A percentile compares a stretch with the other conserved stretches of the same genome.
Evolutionary conservation across 2,329 filamentous ascomycete species (phyloP).

Genomic region (Verticillium dahliae): DNA sequence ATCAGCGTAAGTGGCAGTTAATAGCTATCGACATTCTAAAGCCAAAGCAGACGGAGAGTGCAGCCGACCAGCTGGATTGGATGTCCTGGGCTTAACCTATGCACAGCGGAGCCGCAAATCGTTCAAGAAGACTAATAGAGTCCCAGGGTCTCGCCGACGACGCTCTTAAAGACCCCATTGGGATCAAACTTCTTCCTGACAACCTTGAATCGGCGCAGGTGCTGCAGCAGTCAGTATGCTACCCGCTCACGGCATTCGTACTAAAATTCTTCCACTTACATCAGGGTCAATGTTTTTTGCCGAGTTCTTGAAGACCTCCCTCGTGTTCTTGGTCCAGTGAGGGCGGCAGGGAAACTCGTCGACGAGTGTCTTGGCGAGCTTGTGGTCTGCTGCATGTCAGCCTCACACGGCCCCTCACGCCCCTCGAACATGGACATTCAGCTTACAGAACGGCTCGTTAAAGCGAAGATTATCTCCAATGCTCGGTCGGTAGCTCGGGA

Average conservation of each 20-base stretch:
- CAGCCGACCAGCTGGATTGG: no score
- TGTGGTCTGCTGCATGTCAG: constrained; percentile 24
- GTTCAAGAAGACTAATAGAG: constrained; percentile 22
- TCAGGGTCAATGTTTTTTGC: constrained; percentile 39
- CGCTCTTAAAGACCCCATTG: constrained; percentile 37
- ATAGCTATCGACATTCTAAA: no score
- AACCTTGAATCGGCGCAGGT: constrained; percentile 39
- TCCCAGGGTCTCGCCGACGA: constrained; percentile 41
- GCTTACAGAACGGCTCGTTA: constrained; percentile 43
- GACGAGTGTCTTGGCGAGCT: constrained; percentile 36
- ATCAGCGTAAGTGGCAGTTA: no score
- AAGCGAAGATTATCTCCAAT: constrained; percentile 38
- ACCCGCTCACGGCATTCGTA: background rate
- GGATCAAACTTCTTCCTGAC: constrained; percentile 41
- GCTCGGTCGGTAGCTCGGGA: constrained; percentile 38
- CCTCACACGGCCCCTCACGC: background rate
- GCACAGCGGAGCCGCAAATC: no score
- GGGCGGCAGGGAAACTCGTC: constrained; percentile 44
- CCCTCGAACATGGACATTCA: background rate
- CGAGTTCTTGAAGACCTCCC: constrained; percentile 35
- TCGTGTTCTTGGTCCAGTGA: constrained; percentile 48
- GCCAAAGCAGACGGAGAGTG: no score
- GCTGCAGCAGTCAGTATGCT: constrained; percentile 12
- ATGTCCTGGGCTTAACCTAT: no score
- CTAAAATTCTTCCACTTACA: constrained; percentile 18